Percentiles rank a stretch among this genome's conserved stretches.
Conservation (phyloP, 768 basidiomycete genomes). For the Basidioascus undulatus region DNA sequence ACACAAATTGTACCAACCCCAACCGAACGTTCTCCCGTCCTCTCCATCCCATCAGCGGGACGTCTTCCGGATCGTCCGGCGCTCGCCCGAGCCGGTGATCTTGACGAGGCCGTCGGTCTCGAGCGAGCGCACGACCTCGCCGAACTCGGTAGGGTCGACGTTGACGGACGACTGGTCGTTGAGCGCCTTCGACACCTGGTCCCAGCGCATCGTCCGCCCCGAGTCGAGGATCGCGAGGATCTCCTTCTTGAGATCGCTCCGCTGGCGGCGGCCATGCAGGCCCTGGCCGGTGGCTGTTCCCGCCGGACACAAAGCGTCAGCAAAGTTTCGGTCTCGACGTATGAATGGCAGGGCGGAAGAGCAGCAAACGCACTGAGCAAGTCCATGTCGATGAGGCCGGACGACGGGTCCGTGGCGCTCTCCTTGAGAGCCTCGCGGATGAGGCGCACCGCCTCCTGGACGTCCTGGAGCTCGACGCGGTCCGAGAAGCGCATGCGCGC, state of each 20-base stretch:
- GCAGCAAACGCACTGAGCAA: too few relatives aligned
- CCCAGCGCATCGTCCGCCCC: not conserved
- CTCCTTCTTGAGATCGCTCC: constrained; percentile 75
- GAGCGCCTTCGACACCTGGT: not conserved
- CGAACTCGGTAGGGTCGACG: constrained; percentile 10
- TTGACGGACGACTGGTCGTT: constrained; percentile 6
- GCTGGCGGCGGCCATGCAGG: constrained; percentile 54
- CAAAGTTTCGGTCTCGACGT: too few relatives aligned
- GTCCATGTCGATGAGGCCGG: constrained; percentile 87
- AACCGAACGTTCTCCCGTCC: too few relatives aligned
- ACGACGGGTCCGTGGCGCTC: constrained; percentile 81
- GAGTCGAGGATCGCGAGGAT: constrained; percentile 38
- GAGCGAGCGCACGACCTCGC: constrained; percentile 44
- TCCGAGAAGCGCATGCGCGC: constrained; percentile 82
- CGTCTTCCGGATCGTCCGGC: constrained; percentile 35
- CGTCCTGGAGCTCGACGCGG: constrained; percentile 66
- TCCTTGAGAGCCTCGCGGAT: constrained; percentile 93
- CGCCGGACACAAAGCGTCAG: too few relatives aligned
- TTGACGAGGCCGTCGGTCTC: constrained; percentile 72
- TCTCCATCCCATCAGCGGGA: too few relatives aligned
- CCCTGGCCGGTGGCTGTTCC: constrained; percentile 61
- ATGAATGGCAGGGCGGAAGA: too few relatives aligned
- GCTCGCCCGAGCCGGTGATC: constrained; percentile 67
- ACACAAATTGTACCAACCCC: too few relatives aligned
- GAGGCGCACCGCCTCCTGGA: constrained; percentile 76